Conservation (phyloP, 1,284 basidiomycete species). For the Malassezia restricta region DNA sequence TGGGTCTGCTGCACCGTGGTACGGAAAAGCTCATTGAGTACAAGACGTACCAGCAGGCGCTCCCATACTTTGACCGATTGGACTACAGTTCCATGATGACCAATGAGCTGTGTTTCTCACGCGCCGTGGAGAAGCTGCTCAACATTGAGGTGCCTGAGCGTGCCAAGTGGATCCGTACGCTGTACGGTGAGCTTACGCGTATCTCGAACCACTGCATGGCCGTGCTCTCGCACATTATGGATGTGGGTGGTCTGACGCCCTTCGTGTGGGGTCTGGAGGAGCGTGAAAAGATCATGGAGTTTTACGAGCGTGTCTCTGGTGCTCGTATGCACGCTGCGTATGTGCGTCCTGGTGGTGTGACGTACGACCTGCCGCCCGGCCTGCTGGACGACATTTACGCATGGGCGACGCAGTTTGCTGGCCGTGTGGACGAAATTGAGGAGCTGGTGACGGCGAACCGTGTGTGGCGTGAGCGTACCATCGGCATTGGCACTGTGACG, state of each 20-base stretch:
- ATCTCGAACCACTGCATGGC: slow-evolving; percentile 97
- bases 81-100: slow-evolving; percentile 90
- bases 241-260: slow-evolving; percentile 87
- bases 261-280: slow-evolving; percentile 99
- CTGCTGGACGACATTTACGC: slow-evolving; percentile 92
- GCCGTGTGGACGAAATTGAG: slow-evolving; percentile 89
- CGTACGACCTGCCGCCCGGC: slow-evolving; percentile 92
- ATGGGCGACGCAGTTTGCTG: slow-evolving; percentile 89
- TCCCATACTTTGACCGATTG: slow-evolving; percentile 98
- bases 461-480: slow-evolving; percentile 91
- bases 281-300: slow-evolving; percentile 99
- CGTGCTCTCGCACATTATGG: slow-evolving; percentile 64
- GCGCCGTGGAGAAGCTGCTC: slow-evolving; percentile 93
- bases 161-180: slow-evolving; percentile 93
- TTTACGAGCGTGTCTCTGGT: slow-evolving; percentile 97
- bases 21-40: slow-evolving; percentile 99
- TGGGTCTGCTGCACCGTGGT: slow-evolving; percentile 89
- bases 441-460: slow-evolving; percentile 94
- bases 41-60: slow-evolving; percentile 94
- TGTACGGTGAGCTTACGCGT: slow-evolving; percentile 95
- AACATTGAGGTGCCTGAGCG: slow-evolving; percentile 98
- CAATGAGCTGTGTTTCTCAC: slow-evolving; percentile 68
- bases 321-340: slow-evolving; percentile 96
- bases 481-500: slow-evolving; percentile 80
- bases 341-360: slow-evolving; percentile 92